These are phyloP conservation scores for Paxillus involutus DNA, from an alignment of 768 basidiomycete genomes.

Conservation along the genomic window DNA sequence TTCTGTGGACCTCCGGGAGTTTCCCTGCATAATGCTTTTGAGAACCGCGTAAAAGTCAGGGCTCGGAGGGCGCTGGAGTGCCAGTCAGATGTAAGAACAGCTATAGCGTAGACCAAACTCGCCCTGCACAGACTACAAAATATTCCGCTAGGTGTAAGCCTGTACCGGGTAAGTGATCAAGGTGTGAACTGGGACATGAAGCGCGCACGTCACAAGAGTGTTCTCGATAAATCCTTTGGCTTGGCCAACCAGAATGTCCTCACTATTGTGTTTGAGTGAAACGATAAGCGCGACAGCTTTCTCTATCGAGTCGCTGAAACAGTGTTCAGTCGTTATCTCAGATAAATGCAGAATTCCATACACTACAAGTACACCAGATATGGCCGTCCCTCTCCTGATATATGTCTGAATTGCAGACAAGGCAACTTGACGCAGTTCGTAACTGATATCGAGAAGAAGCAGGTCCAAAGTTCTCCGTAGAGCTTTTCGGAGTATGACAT, in stretches of 20 bases:
- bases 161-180: conserved; percentile 19
- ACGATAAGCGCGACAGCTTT: conserved; percentile 47
- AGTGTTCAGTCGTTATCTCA: not conserved
- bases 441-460: conserved; percentile 53
- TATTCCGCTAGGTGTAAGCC: conserved; percentile 58
- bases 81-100: not conserved
- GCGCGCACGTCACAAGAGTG: conserved; percentile 47
- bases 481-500: conserved; percentile 51
- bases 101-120: conserved; percentile 5
- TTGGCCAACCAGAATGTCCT: conserved; percentile 60
- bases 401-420: conserved; percentile 62
- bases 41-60: conserved; percentile 54
- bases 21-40: conserved; percentile 42
- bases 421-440: conserved; percentile 66
- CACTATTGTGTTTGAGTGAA: conserved; percentile 46
- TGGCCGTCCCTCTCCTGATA: conserved; percentile 55
- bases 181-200: not conserved
- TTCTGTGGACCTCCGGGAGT: conserved; percentile 31
- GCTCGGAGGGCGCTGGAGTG: conserved; percentile 43
- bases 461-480: conserved; percentile 52
- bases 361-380: conserved; percentile 13
- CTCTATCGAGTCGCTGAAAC: conserved; percentile 52
- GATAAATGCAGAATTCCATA: not conserved
- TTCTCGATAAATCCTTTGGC: conserved; percentile 54
- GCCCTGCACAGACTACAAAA: conserved; percentile 61